Evolutionary conservation across 1,284 basidiomycete genomes (phyloP).

Genomic region (Heliocybe sulcata): DNA sequence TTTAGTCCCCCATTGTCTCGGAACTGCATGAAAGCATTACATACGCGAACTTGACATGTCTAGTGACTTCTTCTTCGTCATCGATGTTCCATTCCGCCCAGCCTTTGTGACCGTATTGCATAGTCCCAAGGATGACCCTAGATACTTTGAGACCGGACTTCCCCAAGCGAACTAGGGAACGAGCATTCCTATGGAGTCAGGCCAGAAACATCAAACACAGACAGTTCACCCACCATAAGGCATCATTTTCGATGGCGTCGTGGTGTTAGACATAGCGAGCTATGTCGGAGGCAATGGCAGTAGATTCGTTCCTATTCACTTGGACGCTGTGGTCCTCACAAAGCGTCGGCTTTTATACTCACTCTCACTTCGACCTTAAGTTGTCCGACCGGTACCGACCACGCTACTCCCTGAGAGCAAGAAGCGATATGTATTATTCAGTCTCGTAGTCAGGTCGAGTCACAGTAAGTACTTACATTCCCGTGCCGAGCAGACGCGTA

Average conservation of each 20-base stretch:
- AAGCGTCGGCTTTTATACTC: too few species aligned
- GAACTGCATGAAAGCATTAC: conserved; percentile 7
- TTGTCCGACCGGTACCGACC: too few species aligned
- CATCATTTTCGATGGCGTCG: not conserved
- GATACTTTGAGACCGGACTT: conserved; percentile 38
- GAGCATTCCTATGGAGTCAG: not conserved
- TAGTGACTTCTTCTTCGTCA: conserved; percentile 28
- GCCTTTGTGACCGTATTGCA: conserved; percentile 29
- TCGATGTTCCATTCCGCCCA: conserved; percentile 33
- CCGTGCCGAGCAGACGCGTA: too few species aligned
- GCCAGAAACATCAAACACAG: not conserved
- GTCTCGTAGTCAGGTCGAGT: too few species aligned
- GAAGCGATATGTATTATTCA: too few species aligned
- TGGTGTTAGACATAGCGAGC: not conserved
- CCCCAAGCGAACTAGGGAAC: conserved; percentile 31
- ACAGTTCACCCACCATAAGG: conserved; percentile 1
- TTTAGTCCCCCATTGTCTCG: too few species aligned
- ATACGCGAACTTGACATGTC: conserved; percentile 30
- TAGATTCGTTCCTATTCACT: too few species aligned
- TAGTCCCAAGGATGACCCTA: conserved; percentile 34
- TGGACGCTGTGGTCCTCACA: too few species aligned
- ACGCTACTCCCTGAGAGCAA: too few species aligned
- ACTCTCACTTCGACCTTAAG: too few species aligned
- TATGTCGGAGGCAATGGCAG: too few species aligned
- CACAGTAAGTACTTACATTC: too few species aligned